Evolutionary conservation across 2,329 filamentous ascomycete species (phyloP).

Genomic region (Aspergillus neotritici): DNA sequence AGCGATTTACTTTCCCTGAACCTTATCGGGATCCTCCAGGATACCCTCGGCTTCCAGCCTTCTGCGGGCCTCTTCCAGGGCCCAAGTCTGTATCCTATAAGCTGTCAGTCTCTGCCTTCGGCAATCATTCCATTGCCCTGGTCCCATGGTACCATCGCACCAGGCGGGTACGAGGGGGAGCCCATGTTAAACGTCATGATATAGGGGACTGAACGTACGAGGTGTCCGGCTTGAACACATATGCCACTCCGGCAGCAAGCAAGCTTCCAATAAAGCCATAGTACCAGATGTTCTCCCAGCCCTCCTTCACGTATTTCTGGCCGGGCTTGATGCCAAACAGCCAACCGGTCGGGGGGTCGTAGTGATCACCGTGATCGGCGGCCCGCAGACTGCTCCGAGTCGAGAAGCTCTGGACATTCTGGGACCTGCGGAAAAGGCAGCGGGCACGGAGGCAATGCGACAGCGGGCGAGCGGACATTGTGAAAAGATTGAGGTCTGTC

Average conservation of each 20-base stretch:
- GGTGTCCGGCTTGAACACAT: constrained; percentile 97
- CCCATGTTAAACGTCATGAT: background rate
- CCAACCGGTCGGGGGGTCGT: constrained; percentile 86
- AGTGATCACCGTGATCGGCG: constrained; percentile 65
- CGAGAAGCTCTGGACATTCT: constrained; percentile 36
- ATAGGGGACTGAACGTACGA: constrained; percentile 62
- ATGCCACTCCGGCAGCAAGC: constrained; percentile 66
- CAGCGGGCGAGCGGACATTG: constrained; percentile 36
- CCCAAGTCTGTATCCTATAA: constrained; percentile 95
- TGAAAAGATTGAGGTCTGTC: constrained; percentile 18
- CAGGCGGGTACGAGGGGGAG: no score
- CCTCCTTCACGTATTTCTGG: constrained; percentile 92
- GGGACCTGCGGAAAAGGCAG: constrained; percentile 32
- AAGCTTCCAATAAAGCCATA: constrained; percentile 79
- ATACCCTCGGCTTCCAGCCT: constrained; percentile 95
- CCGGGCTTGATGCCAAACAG: constrained; percentile 90
- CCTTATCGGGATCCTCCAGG: constrained; percentile 65
- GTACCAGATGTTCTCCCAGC: constrained; percentile 85
- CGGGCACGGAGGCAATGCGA: constrained; percentile 37
- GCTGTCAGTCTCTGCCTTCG: constrained; percentile 15
- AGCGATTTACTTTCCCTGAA: constrained; percentile 48
- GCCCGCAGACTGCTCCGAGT: constrained; percentile 36
- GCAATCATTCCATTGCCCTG: background rate
- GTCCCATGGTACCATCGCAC: background rate
- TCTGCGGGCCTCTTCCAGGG: constrained; percentile 90